phyloP scores from a whole-genome alignment of 352 stramenopile species.

The Phytophthora ohioensis region DNA sequence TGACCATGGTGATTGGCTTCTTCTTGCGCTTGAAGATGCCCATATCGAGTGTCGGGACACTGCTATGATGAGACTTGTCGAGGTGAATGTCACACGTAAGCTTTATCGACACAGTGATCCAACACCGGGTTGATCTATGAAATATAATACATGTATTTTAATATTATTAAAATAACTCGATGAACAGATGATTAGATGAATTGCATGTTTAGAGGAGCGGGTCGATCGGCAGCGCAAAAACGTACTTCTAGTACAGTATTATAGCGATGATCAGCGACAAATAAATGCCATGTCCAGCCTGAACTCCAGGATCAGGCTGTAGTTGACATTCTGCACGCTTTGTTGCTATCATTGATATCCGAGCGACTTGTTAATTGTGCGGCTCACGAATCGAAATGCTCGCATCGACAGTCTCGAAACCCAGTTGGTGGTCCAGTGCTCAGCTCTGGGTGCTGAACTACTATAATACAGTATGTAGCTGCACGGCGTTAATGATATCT shows the following conservation, averaged over 20 bases:
- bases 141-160: too few relatives aligned
- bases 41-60: slow-evolving; percentile 86
- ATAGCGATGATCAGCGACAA: slow-evolving; percentile 10
- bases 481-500: too few relatives aligned
- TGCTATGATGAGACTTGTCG: slow-evolving; percentile 34
- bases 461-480: too few relatives aligned
- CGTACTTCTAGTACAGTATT: background rate
- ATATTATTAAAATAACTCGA: background rate
- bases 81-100: background rate
- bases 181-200: slow-evolving; percentile 26
- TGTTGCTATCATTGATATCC: too few relatives aligned
- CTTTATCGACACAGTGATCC: background rate
- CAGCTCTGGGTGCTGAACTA: too few relatives aligned
- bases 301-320: background rate
- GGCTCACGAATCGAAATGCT: background rate
- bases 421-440: too few relatives aligned
- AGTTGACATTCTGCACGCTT: too few relatives aligned
- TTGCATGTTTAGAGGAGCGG: slow-evolving; percentile 1
- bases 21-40: slow-evolving; percentile 93
- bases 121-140: slow-evolving; percentile 4
- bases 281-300: background rate
- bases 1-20: slow-evolving; percentile 99
- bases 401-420: too few relatives aligned
- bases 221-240: slow-evolving; percentile 1
- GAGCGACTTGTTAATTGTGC: too few relatives aligned